Evolutionary conservation across 306 rosid genomes (phyloP).

Genomic region (Medicago arabica): DNA sequence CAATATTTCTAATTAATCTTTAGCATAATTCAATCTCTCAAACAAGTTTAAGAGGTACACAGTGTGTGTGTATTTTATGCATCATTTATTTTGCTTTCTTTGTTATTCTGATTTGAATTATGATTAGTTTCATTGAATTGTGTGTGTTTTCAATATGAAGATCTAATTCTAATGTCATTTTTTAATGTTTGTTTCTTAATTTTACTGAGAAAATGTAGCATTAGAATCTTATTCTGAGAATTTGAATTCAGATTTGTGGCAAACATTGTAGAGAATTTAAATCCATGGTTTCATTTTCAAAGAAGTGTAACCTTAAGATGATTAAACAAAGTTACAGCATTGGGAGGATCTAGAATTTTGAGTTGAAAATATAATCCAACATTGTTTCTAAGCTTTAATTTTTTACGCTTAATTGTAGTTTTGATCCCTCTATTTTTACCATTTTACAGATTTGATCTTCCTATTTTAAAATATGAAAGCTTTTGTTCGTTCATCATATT

Average conservation of each 20-base stretch:
- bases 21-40: conserved; percentile 43
- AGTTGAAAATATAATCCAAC: conserved; percentile 6
- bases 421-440: too few species aligned
- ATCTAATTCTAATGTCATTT: conserved; percentile 32
- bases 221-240: conserved; percentile 28
- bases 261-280: conserved; percentile 13
- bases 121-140: conserved; percentile 36
- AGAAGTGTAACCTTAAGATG: too few species aligned
- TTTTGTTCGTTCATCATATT: too few species aligned
- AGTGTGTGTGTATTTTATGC: neutral
- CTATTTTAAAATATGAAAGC: too few species aligned
- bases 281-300: too few species aligned
- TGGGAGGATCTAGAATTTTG: neutral
- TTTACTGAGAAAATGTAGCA: conserved; percentile 27
- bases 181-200: conserved; percentile 12
- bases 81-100: conserved; percentile 17
- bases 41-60: conserved; percentile 46
- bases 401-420: too few species aligned
- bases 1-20: conserved; percentile 41
- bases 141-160: too few species aligned
- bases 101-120: neutral
- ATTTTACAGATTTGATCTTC: too few species aligned
- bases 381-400: neutral
- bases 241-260: conserved; percentile 36
- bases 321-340: too few species aligned